These are phyloP conservation scores for Globisporangium middletonii DNA, from an alignment of 352 stramenopile genomes.

Conservation along the genomic window DNA sequence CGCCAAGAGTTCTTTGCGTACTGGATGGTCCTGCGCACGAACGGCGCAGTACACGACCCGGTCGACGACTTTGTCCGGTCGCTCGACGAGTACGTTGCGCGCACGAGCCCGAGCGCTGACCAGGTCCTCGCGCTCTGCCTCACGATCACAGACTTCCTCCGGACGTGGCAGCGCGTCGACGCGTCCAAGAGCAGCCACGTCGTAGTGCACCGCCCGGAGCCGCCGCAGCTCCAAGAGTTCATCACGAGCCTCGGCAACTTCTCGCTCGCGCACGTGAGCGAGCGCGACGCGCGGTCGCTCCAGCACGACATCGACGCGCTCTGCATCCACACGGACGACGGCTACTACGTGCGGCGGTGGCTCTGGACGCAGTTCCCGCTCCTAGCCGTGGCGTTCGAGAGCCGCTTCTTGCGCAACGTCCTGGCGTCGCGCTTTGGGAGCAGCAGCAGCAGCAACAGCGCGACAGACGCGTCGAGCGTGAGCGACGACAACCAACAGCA, in stretches of 20 bases:
- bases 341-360: conserved; percentile 76
- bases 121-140: conserved; percentile 65
- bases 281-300: conserved; percentile 44
- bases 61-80: conserved; percentile 78
- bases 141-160: conserved; percentile 75
- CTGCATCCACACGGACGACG: conserved; percentile 53
- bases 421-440: conserved; percentile 11
- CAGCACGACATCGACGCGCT: conserved; percentile 63
- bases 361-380: conserved; percentile 86
- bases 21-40: conserved; percentile 62
- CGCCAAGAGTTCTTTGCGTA: conserved; percentile 77
- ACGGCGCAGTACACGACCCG: conserved; percentile 62
- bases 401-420: conserved; percentile 42
- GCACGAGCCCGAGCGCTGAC: conserved; percentile 53
- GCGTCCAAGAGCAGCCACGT: conserved; percentile 13
- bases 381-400: conserved; percentile 71
- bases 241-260: conserved; percentile 57
- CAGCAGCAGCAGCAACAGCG: not conserved
- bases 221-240: conserved; percentile 71
- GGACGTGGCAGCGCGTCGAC: conserved; percentile 50
- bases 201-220: conserved; percentile 35
- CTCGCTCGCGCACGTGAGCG: conserved; percentile 37
- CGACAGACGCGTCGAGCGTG: not conserved
- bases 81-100: conserved; percentile 66
- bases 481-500: conserved; percentile 1